Base-by-base conservation (phyloP, 2,329 filamentous ascomycete species). In the Blastomyces emzantsi region DNA sequence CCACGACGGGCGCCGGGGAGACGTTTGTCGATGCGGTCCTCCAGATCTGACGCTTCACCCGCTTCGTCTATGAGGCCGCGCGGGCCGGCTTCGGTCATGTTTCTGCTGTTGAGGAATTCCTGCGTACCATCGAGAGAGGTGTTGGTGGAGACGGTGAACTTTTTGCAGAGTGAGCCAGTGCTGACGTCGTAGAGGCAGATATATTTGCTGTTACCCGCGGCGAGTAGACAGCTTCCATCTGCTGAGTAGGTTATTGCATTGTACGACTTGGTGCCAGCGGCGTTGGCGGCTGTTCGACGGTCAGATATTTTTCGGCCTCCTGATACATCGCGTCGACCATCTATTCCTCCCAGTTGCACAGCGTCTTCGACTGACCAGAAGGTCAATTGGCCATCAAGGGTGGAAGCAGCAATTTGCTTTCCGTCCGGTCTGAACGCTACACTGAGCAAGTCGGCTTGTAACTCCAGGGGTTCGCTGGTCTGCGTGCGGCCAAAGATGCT, bases 141-240 rank as follows among this genome's bases (percentile, higher is more conserved):
- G 75, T 99, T 99, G 71, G 96, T 85, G 69, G 90, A 96, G 71
- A 97, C 92, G 1, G 93, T 97, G 73, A 89, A 99, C 73, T 97
- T 97, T 75, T 95, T 96, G 63, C 97, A 81, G 13, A 99, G 80
- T 0, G 94, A 91, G 74, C 94, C 92, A 0, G 93, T 96, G 64
- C 87, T 87, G 41, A 96, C 90, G n/a, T 95, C 93, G 77, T 99
- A 99, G 64, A 99, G 77, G 73, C 94, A 97, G 61, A 99, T 97
- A 75, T 96, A 97, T 79, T 99, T 99, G 86, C 92, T 97, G 81
- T 94, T 96, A 41, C 94, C 94, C 58, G 86, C 92, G 0, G 93
- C 94, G 51, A 99, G 81, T 13, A 99, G 81, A 70, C 94, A 97
- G 66, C 86, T 90, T 15, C 94, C 94, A 73, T 99, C 94, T 1